A percentile compares a stretch with the other conserved stretches of the same genome.
phyloP scores from a whole-genome alignment of 768 basidiomycete genomes.

The Serendipita sp. region DNA sequence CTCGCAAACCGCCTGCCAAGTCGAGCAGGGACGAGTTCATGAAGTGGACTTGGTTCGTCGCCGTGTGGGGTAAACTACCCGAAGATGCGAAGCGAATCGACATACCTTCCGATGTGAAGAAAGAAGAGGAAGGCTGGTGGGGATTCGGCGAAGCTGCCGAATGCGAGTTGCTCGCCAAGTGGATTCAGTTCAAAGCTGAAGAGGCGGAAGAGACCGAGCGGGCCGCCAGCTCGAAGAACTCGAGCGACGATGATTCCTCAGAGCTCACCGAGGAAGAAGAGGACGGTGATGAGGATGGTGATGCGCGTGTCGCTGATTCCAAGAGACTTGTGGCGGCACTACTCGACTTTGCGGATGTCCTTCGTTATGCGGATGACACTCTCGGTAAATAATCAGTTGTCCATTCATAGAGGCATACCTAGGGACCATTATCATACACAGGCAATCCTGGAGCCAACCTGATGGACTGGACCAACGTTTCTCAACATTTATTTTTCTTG shows the following conservation, averaged over 20 bases:
- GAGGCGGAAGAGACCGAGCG: neutral
- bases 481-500: too few species aligned
- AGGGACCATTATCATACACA: too few species aligned
- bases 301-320: neutral
- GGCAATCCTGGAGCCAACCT: too few species aligned
- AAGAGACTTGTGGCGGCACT: neutral
- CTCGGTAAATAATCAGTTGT: neutral
- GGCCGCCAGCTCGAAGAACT: neutral
- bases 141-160: conserved; percentile 3
- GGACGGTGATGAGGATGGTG: neutral
- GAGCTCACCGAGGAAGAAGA: neutral
- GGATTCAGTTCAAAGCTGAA: neutral
- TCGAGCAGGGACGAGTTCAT: neutral
- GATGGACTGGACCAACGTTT: too few species aligned
- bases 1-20: neutral
- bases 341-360: neutral
- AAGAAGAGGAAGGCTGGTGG: neutral
- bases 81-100: neutral
- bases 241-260: neutral
- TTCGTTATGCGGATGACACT: neutral
- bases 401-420: too few species aligned
- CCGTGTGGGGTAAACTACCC: neutral
- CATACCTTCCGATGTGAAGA: neutral
- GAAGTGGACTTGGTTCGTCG: conserved; percentile 1
- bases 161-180: conserved; percentile 1